Evolutionary conservation across 164 flowering plant species (phyloP).

Genomic region (Macadamia integrifolia): DNA sequence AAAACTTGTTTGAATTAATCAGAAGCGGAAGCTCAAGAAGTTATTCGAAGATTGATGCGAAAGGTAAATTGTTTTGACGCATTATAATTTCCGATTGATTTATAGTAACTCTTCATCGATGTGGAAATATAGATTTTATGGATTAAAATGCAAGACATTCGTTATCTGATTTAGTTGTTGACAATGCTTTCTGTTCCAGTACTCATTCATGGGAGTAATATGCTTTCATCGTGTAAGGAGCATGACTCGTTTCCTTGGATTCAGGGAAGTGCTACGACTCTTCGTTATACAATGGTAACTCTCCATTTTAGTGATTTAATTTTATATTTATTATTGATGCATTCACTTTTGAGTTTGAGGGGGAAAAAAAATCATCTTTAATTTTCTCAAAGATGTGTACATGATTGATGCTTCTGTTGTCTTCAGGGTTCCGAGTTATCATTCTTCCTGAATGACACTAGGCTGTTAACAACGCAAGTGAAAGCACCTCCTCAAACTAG

Average conservation of each 20-base stretch:
- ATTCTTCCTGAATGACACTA: conserved; percentile 18
- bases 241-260: conserved; percentile 24
- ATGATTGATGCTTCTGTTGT: neutral
- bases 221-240: conserved; percentile 19
- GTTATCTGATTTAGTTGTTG: neutral
- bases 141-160: too few species aligned
- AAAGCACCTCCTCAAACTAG: conserved; percentile 58
- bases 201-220: conserved; percentile 15
- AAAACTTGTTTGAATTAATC: conserved; percentile 4
- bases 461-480: conserved; percentile 40
- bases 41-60: conserved; percentile 18
- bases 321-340: too few species aligned
- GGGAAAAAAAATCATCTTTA: too few species aligned
- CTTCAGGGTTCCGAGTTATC: conserved; percentile 31
- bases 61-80: conserved; percentile 13
- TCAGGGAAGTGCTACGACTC: conserved; percentile 21
- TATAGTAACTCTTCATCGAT: neutral
- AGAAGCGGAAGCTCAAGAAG: conserved; percentile 38
- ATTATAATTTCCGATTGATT: neutral
- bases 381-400: too few species aligned
- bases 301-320: neutral
- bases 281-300: conserved; percentile 37
- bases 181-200: conserved; percentile 25
- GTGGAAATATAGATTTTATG: neutral
- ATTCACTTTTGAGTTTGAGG: too few species aligned